Evolutionary conservation across 495 filamentous ascomycete species (phyloP).

Genomic region (Rhypophila decipiens): DNA sequence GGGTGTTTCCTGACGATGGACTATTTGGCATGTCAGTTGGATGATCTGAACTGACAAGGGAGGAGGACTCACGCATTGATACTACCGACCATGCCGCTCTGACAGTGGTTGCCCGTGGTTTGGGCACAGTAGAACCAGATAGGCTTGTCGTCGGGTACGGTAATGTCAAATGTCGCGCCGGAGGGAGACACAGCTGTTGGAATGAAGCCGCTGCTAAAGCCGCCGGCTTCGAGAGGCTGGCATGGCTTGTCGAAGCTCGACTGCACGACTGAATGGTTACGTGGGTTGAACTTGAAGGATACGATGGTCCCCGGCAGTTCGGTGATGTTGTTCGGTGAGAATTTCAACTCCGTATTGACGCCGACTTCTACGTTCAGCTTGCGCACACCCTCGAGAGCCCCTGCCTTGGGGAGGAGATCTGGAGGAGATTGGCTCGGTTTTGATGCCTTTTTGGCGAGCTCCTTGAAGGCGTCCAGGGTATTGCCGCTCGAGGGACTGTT

Average conservation of each 20-base stretch:
- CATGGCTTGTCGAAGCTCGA: slow-evolving; percentile 54
- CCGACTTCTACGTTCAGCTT: slow-evolving; percentile 30
- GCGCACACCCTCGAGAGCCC: slow-evolving; percentile 28
- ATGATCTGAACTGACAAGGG: too few species aligned
- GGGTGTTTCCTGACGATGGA: slow-evolving; percentile 26
- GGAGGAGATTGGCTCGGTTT: slow-evolving; percentile 23
- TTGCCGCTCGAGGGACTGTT: slow-evolving; percentile 25
- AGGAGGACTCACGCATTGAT: slow-evolving; percentile 31
- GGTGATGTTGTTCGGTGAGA: slow-evolving; percentile 31
- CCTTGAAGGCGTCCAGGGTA: slow-evolving; percentile 31
- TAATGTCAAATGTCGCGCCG: slow-evolving; percentile 37
- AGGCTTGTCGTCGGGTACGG: slow-evolving; percentile 40
- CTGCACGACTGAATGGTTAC: slow-evolving; percentile 57
- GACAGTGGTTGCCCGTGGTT: slow-evolving; percentile 34
- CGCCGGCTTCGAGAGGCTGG: slow-evolving; percentile 37
- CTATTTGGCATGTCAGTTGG: too few species aligned
- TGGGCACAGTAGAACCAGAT: slow-evolving; percentile 58
- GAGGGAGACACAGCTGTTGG: slow-evolving; percentile 28
- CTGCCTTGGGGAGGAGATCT: slow-evolving; percentile 23
- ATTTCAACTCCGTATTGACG: slow-evolving; percentile 23
- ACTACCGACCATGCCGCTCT: slow-evolving; percentile 36
- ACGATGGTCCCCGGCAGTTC: slow-evolving; percentile 30
- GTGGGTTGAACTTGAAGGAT: slow-evolving; percentile 32
- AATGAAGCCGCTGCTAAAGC: slow-evolving; percentile 39
- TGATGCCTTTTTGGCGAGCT: slow-evolving; percentile 17